Evolutionary conservation across 2,329 filamentous ascomycete genomes (phyloP), one percentile per base, ranked within the genome.

Genomic region (Geoglossum cookeanum): DNA sequence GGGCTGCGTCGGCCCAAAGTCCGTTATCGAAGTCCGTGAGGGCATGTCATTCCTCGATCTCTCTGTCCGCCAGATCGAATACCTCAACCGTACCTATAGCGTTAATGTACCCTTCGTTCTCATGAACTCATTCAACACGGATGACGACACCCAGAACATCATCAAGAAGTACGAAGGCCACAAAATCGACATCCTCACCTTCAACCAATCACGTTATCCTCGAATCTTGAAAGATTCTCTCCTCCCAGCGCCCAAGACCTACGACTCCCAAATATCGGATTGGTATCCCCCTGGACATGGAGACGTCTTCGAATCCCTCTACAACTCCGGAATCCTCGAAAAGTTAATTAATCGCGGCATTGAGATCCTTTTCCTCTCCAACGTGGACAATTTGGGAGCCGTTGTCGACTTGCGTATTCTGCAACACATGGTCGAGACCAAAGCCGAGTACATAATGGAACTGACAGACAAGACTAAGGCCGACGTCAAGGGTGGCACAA

Each of bases 121-220:
- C 66, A 98, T 98, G 92, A 98, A 98, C 84, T 97, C 92, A 58
- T 98, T 98, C 86, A 98, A 98, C 81, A 98, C 92, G 70, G 90
- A 98, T 71, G 82, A 91, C 67, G 92, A 98, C 70, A 98, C 92
- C 55, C 89, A 90, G 61, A 89, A 88, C 74, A 98, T 98, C 75
- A 98, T 98, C 78, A 98, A 98, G 83, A 98, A 98, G 79, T 98
- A 97, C 75, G 91, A 98, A 77, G 92, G 92, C 62, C 92, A 98
- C 81, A 96, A 96, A 71, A 94, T 98, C 68, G 92, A 98, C 70
- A 97, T 98, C 71, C 79, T 97, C 71, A 97, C 92, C 70, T 98
- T 98, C 84, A 98, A 98, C 80, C 92, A 98, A 77, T 98, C 92
- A 62, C 82, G 90, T 67, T 98, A 97, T 78, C 92, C 92, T 64